Base-by-base conservation (phyloP, 805 yeast genomes). In the Maudiozyma saulgeensis region DNA sequence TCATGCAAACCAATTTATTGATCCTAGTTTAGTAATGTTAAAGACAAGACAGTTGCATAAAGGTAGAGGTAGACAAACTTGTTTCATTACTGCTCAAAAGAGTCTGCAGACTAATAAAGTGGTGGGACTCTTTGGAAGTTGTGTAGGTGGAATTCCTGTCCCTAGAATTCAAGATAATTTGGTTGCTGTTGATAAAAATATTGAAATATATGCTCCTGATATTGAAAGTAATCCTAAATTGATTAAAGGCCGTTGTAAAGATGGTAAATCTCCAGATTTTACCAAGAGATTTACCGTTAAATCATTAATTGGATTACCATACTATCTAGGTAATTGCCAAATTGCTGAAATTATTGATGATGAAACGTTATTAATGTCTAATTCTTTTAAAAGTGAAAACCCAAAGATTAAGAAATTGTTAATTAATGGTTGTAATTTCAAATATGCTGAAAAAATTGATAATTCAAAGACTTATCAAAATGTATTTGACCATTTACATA, bases 161-260 rank as follows among this genome's bases (percentile, higher is more conserved):
- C 82, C 83, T 8, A 74, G 99, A 55, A 86, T 95, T 4, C 98
- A 93, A 66, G 99, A 91, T 65, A 81, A 80, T 61, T 74, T 91
- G 59, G 68, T 64, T 34, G 63, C 71, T 8, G 95, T 80, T n/a
- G 66, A 72, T 1, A 79, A 79, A 48, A 96, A 96, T 3, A 48
- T 65, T 35, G 73, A 70, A 49, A 80, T 90, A 9, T 78, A 53
- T 51, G 61, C 81, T 28, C 81, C 81, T 52, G 76, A 74, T 39
- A 68, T 68, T 25, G 69, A 66, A 23, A 57, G 67, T 18, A 77
- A 80, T 54, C 77, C 81, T 8, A 64, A 73, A 32, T 63, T 67
- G 12, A 70, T 91, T 1, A 65, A 65, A 45, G 96, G 96, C 74
- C 81, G 50, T 18, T 65, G 66, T 32, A 52, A 51, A 9, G 51